phyloP scores from a whole-genome alignment of 805 yeast genomes.

The Yamadazyma philogaea region DNA sequence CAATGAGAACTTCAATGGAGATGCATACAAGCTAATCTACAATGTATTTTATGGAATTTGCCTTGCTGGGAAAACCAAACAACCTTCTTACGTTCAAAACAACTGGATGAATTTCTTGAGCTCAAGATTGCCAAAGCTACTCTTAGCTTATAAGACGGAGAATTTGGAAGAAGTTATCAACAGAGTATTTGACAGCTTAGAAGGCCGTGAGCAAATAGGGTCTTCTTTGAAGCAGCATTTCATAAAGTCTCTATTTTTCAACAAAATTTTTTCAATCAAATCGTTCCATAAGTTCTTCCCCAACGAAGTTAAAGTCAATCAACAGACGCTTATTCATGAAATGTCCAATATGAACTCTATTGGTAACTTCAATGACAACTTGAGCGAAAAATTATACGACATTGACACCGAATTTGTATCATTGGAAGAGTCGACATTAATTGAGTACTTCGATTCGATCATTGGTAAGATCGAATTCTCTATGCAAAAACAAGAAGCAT shows the following conservation, averaged over 20 bases:
- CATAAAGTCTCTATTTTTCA: slow-evolving; percentile 29
- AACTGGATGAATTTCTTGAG: slow-evolving; percentile 37
- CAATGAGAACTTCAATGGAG: slow-evolving; percentile 9
- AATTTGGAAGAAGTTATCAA: slow-evolving; percentile 15
- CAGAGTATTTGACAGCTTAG: slow-evolving; percentile 8
- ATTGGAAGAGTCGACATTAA: slow-evolving; percentile 36
- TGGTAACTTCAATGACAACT: slow-evolving; percentile 21
- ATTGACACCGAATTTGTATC: slow-evolving; percentile 40
- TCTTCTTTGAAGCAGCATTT: slow-evolving; percentile 22
- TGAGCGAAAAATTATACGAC: slow-evolving; percentile 30
- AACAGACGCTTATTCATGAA: slow-evolving; percentile 26
- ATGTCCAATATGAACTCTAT: slow-evolving; percentile 21
- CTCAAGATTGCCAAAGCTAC: slow-evolving; percentile 25
- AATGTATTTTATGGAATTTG: slow-evolving; percentile 12
- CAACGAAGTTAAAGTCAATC: slow-evolving; percentile 23
- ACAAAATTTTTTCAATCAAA: slow-evolving; percentile 24
- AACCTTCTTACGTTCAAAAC: slow-evolving; percentile 23
- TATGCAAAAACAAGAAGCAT: slow-evolving; percentile 24
- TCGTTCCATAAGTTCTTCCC: slow-evolving; percentile 28
- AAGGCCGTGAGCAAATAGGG: background rate
- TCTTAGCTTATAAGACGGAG: slow-evolving; percentile 19
- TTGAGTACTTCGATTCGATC: slow-evolving; percentile 25
- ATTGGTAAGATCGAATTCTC: slow-evolving; percentile 22
- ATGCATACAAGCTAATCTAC: slow-evolving; percentile 11
- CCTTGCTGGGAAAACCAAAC: slow-evolving; percentile 15